phyloP scores from a whole-genome alignment of 495 filamentous ascomycete genomes.

The Pyrenopolyporus hunteri region DNA sequence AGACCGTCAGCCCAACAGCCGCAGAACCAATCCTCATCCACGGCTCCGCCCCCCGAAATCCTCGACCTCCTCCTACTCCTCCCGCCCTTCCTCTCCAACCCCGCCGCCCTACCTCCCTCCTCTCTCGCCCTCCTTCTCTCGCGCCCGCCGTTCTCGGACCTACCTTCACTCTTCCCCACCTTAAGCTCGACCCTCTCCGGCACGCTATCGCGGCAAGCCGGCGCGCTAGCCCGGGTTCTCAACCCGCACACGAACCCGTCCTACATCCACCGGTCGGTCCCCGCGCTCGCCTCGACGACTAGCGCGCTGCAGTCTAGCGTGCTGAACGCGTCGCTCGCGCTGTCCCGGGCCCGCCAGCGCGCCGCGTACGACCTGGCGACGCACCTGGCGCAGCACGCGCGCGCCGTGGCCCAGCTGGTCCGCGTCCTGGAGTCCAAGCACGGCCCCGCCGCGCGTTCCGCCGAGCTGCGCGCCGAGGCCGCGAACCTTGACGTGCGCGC shows the following conservation, averaged over 20 bases:
- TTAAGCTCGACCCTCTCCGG: slow-evolving; percentile 49
- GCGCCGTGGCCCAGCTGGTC: slow-evolving; percentile 43
- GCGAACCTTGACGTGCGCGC: slow-evolving; percentile 60
- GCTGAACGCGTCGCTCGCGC: slow-evolving; percentile 24
- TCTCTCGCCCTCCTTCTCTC: slow-evolving; percentile 46
- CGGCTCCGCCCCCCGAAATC: slow-evolving; percentile 40
- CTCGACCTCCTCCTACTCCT: slow-evolving; percentile 53
- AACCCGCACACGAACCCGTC: slow-evolving; percentile 59
- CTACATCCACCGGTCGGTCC: slow-evolving; percentile 56
- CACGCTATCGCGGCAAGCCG: slow-evolving; percentile 47
- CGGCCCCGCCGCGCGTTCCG: slow-evolving; percentile 65
- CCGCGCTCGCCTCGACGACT: slow-evolving; percentile 44
- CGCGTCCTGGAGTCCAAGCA: slow-evolving; percentile 61
- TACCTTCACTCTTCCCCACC: slow-evolving; percentile 49
- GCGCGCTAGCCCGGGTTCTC: slow-evolving; percentile 51
- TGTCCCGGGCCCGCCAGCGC: slow-evolving; percentile 46
- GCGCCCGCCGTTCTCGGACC: slow-evolving; percentile 48
- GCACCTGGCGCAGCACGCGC: slow-evolving; percentile 41
- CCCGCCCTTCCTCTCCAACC: slow-evolving; percentile 45
- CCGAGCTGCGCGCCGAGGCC: slow-evolving; percentile 64
- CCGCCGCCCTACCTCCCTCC: slow-evolving; percentile 25
- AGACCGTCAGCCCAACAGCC: slow-evolving; percentile 23
- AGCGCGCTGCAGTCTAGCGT: slow-evolving; percentile 36
- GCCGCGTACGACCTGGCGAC: slow-evolving; percentile 35
- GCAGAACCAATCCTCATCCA: slow-evolving; percentile 22